These are phyloP conservation scores for Fusarium tupiense DNA, from an alignment of 2,329 filamentous ascomycete species.

Conservation along the genomic window DNA sequence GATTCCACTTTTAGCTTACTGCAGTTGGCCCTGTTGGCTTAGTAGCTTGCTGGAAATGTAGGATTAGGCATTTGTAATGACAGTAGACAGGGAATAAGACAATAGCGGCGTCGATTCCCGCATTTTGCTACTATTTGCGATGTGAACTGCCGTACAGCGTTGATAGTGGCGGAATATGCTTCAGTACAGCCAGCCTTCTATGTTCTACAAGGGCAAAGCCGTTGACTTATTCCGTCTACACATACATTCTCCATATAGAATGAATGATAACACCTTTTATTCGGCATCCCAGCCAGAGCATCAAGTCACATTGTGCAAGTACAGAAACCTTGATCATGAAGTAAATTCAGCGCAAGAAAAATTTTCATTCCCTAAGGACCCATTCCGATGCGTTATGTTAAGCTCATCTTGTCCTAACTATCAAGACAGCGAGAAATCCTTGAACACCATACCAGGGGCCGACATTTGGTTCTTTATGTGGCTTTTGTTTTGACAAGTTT, in stretches of 20 bases:
- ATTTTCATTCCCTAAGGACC: conserved; percentile 52
- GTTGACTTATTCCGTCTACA: background rate
- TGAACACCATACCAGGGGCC: conserved; percentile 51
- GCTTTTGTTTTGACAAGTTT: conserved; percentile 56
- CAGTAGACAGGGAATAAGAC: conserved; percentile 22
- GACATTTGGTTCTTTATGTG: conserved; percentile 35
- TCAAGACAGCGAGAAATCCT: conserved; percentile 51
- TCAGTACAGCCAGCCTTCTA: conserved; percentile 7
- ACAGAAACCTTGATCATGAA: conserved; percentile 43
- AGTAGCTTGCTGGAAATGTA: conserved; percentile 21
- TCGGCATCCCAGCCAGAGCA: background rate
- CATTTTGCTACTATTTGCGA: conserved; percentile 28
- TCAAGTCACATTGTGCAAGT: conserved; percentile 30
- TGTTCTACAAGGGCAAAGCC: conserved; percentile 5
- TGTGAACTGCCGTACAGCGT: conserved; percentile 9
- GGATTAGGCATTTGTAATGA: conserved; percentile 35
- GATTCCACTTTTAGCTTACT: conserved; percentile 7
- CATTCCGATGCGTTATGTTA: conserved; percentile 50
- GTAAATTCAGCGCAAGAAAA: conserved; percentile 48
- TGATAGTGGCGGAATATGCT: conserved; percentile 9
- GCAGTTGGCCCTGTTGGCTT: conserved; percentile 7
- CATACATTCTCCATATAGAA: background rate
- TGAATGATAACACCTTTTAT: conserved; percentile 16
- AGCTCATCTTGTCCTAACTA: conserved; percentile 50
- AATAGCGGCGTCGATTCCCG: conserved; percentile 28